These are phyloP conservation scores for Zarea fungicola DNA, from an alignment of 2,329 filamentous ascomycete species.

Conservation along the genomic window DNA sequence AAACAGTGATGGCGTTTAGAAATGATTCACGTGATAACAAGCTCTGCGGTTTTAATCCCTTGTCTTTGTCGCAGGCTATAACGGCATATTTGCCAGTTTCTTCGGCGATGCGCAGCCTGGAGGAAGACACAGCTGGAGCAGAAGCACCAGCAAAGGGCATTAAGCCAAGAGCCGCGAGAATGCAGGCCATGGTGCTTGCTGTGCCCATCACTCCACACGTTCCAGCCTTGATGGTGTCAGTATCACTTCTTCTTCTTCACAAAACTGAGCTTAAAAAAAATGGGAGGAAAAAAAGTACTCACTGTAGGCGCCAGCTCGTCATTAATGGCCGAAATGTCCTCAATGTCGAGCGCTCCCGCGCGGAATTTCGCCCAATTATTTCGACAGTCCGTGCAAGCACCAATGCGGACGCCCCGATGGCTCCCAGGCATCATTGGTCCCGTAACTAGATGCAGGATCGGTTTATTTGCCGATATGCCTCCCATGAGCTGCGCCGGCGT, in stretches of 20 bases:
- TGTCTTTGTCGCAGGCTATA: conserved; percentile 56
- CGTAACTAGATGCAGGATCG: conserved; percentile 62
- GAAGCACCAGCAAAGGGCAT: conserved; percentile 72
- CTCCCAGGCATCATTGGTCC: conserved; percentile 73
- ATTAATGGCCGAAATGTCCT: conserved; percentile 66
- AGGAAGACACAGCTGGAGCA: conserved; percentile 70
- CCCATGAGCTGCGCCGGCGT: conserved; percentile 72
- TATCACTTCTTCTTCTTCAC: too few species aligned
- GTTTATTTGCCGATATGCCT: conserved; percentile 68
- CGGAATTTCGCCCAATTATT: conserved; percentile 68
- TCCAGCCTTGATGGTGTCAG: conserved; percentile 44
- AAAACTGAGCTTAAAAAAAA: too few species aligned
- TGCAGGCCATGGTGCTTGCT: conserved; percentile 83
- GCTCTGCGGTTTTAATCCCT: conserved; percentile 62
- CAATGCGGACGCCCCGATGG: conserved; percentile 57
- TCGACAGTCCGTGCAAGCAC: conserved; percentile 70
- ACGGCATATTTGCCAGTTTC: conserved; percentile 67
- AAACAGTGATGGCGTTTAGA: conserved; percentile 79
- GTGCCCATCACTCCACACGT: conserved; percentile 92
- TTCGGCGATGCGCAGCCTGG: conserved; percentile 76
- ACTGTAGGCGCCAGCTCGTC: conserved; percentile 69
- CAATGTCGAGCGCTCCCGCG: conserved; percentile 61
- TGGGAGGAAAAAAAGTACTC: conserved; percentile 24
- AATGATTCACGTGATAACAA: conserved; percentile 71
- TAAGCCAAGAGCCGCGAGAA: conserved; percentile 77